Conservation (phyloP, 2,329 filamentous ascomycete genomes). For the Colletotrichum graminicola region DNA sequence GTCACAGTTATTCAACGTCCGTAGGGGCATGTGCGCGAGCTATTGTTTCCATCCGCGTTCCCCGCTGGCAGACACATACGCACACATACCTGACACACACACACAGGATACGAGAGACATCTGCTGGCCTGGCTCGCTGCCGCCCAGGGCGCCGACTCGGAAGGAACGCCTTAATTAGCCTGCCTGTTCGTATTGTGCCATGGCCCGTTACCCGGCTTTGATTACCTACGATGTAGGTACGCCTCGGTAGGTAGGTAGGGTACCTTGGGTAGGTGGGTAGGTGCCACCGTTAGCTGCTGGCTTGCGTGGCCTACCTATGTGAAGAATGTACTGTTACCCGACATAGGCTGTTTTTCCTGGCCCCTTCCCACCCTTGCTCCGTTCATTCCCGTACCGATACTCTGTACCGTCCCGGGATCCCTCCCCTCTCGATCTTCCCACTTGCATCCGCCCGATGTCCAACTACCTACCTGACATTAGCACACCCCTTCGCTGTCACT, state of each 20-base stretch:
- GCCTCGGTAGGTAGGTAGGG: background rate
- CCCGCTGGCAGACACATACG: background rate
- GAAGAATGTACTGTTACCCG: background rate
- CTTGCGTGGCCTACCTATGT: background rate
- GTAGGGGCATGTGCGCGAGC: background rate
- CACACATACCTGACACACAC: no score
- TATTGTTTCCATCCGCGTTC: slow-evolving; percentile 17
- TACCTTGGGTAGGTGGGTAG: background rate
- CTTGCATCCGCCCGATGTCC: slow-evolving; percentile 30
- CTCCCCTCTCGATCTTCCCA: slow-evolving; percentile 3
- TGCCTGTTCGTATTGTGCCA: background rate
- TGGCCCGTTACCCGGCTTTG: background rate
- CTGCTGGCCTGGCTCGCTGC: background rate
- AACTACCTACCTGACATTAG: slow-evolving; percentile 29
- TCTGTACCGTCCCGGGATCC: slow-evolving; percentile 20
- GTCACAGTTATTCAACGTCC: background rate
- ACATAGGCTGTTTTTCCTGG: slow-evolving; percentile 6
- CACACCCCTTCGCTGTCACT: slow-evolving; percentile 35
- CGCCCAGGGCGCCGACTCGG: background rate
- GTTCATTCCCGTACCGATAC: slow-evolving; percentile 26
- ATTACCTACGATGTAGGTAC: background rate
- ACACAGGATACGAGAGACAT: background rate
- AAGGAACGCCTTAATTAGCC: background rate
- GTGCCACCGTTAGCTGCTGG: background rate
- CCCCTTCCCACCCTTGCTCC: slow-evolving; percentile 3